Evolutionary conservation across 306 rosid genomes (phyloP), one percentile per base, ranked within the genome.

Genomic region (Corylus heterophylla): DNA sequence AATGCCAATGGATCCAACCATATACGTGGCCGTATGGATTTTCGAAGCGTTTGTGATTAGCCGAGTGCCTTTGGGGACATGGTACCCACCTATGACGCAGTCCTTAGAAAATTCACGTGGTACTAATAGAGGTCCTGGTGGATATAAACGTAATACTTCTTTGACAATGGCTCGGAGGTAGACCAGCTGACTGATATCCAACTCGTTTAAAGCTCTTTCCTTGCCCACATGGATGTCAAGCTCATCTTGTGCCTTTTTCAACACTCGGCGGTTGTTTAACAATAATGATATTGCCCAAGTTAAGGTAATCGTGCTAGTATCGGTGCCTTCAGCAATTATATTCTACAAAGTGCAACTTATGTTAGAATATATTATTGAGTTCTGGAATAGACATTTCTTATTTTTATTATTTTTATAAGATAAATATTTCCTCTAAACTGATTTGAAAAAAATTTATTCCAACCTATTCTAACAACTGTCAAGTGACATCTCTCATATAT

Each of bases 1-100:
- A 88, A 92, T 63, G 87, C 80, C 18, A 82, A 64, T 6, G 88
- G 89, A 16, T 87, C 85, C 4, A 71, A 4, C 92, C 71, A 64
- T 14, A 14, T 37, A 6, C 11, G 48, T 14, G 20, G 12, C 56
- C 1, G 31, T 61, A 20, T 62, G 79, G 35, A 68, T 52, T 76
- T 62, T 61, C 67, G 22, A 54, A 76, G 54, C 4, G 72, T 76
- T 27, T 48, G 56, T 12, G 25, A 39, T 64, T 37, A 64, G 49
- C 4, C 25, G 71, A 0, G 71, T 64, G 49, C 71, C 71, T 64
- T 37, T 64, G 0, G 71, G 71, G 25, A 64, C 48, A 64, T 35
- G 49, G 6, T 84, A 90, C 18, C 85, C 86, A 10, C 79, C 85
- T 0, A 90, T 20, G 3, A 35, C 75, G 73, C 92, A 88, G 37